Percentiles rank a stretch among this genome's conserved stretches.
Conservation (phyloP, 257 asterid genomes). For the Petunia axillaris region DNA sequence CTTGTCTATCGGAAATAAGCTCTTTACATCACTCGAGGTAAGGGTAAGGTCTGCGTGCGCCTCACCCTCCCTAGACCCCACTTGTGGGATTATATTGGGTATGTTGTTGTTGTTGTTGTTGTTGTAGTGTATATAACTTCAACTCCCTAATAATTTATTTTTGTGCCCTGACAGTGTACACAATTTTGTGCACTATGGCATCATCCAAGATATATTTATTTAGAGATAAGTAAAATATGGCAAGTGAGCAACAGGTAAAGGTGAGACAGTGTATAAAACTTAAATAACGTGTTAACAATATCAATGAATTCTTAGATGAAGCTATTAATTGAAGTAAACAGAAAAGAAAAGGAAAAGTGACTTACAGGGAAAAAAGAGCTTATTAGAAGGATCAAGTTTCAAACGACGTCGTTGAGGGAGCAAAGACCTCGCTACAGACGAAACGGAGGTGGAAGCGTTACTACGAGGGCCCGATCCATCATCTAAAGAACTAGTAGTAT, state of each 20-base stretch:
- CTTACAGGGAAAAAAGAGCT: constrained; percentile 88
- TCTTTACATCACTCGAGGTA: too few species aligned
- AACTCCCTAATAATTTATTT: too few species aligned
- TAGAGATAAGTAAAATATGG: not conserved
- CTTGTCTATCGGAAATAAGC: too few species aligned
- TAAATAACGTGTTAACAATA: not conserved
- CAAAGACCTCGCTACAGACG: constrained; percentile 88
- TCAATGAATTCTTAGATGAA: not conserved
- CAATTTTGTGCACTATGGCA: not conserved
- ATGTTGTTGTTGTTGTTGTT: too few species aligned
- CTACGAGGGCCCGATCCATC: constrained; percentile 66
- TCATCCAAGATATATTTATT: not conserved
- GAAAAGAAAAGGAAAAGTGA: constrained; percentile 15
- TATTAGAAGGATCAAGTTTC: constrained; percentile 91
- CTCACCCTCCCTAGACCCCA: too few species aligned
- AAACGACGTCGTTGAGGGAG: constrained; percentile 86
- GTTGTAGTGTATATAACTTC: too few species aligned
- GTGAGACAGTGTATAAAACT: not conserved
- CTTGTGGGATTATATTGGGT: too few species aligned
- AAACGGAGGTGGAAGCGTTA: constrained; percentile 58
- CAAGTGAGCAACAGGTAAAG: not conserved
- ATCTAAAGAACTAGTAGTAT: constrained; percentile 40
- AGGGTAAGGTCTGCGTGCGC: too few species aligned
- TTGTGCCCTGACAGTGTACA: not conserved
- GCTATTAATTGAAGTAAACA: not conserved